Evolutionary conservation across 2,329 filamentous ascomycete genomes (phyloP).

Genomic region (Penicillium frequentans): DNA sequence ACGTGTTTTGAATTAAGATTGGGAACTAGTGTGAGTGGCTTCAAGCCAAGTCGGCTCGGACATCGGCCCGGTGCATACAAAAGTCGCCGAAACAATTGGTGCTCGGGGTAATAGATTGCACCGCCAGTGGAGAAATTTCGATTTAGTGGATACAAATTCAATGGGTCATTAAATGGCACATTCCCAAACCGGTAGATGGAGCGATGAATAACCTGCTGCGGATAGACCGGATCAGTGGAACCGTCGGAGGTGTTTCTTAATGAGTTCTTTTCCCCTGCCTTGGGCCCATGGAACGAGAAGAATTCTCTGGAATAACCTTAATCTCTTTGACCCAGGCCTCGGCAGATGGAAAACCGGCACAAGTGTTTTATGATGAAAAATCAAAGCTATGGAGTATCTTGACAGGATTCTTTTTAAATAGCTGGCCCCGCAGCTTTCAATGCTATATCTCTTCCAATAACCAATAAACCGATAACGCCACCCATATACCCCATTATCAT

Average conservation of each 20-base stretch:
- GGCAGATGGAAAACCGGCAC: not conserved
- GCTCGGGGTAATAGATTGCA: not conserved
- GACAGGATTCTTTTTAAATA: not conserved
- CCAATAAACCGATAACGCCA: not conserved
- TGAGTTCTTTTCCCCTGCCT: not conserved
- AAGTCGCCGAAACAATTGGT: not conserved
- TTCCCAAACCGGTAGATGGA: not conserved
- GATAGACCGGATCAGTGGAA: not conserved
- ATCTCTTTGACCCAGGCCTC: not conserved
- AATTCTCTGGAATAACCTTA: not conserved
- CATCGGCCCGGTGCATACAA: not conserved
- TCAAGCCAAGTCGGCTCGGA: not conserved
- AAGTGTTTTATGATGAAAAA: not conserved
- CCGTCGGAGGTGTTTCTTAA: not conserved
- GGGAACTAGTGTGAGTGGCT: not conserved
- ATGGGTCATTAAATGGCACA: not conserved
- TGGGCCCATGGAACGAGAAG: not conserved
- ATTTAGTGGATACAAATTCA: not conserved
- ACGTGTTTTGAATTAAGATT: not conserved
- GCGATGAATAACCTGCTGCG: not conserved
- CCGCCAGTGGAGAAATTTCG: not conserved
- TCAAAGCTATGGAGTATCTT: not conserved
- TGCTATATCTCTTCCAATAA: not conserved
- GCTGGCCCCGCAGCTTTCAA: not conserved
- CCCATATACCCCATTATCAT: not conserved